phyloP scores from a whole-genome alignment of 306 rosid genomes.

The Pyrus pyrifolia region DNA sequence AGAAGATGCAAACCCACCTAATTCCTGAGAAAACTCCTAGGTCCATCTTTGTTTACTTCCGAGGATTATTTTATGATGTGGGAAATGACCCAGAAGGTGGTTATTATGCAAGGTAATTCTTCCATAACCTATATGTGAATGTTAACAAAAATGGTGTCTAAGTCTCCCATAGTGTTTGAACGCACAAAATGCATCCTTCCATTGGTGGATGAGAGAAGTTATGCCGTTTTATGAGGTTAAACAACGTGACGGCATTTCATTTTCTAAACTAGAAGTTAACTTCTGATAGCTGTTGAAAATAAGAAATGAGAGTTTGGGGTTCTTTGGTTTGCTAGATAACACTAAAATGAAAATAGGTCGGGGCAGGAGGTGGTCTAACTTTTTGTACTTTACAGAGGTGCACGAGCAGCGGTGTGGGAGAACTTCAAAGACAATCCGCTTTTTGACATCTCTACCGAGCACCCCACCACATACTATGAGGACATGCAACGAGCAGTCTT shows the following conservation, averaged over 20 bases:
- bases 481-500: conserved; percentile 97
- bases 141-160: not conserved
- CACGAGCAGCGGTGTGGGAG: conserved; percentile 82
- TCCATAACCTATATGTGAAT: not conserved
- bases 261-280: not conserved
- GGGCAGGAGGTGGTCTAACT: not conserved
- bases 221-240: not conserved
- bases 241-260: not conserved
- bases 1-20: conserved; percentile 77
- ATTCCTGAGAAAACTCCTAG: conserved; percentile 76
- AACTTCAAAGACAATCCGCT: conserved; percentile 94
- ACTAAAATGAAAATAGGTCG: not conserved
- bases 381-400: conserved; percentile 2
- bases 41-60: conserved; percentile 83
- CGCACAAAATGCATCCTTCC: not conserved
- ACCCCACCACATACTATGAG: conserved; percentile 90
- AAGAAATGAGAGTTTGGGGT: not conserved
- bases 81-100: conserved; percentile 98
- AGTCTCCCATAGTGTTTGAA: conserved; percentile 2
- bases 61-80: conserved; percentile 87
- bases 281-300: not conserved
- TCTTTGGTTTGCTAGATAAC: not conserved
- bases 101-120: conserved; percentile 76
- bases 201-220: not conserved
- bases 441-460: conserved; percentile 92